phyloP scores from a whole-genome alignment of 2,329 filamentous ascomycete species.

The Aschersonia sp. region DNA sequence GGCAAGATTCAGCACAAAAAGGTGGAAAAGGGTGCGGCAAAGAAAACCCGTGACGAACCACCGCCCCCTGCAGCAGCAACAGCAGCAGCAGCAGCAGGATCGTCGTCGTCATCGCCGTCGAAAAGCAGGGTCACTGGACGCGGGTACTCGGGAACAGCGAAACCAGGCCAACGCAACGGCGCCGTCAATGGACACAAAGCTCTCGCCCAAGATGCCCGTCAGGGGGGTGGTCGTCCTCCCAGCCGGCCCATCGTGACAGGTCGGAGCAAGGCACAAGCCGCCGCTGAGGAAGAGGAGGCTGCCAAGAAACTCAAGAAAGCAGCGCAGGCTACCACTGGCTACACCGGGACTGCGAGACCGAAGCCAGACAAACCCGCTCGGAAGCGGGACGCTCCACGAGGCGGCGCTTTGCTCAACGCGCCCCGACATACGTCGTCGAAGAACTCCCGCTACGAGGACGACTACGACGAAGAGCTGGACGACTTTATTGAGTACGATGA shows the following conservation, averaged over 20 bases:
- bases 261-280: slow-evolving; percentile 7
- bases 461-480: slow-evolving; percentile 49
- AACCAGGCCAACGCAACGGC: slow-evolving; percentile 13
- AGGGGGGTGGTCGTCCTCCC: background rate
- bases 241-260: slow-evolving; percentile 1
- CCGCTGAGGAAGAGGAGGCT: slow-evolving; percentile 18
- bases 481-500: slow-evolving; percentile 49
- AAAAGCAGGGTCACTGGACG: slow-evolving; percentile 6
- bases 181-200: slow-evolving; percentile 6
- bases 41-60: slow-evolving; percentile 32
- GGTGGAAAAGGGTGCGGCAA: slow-evolving; percentile 46
- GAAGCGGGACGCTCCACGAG: slow-evolving; percentile 20
- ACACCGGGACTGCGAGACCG: slow-evolving; percentile 50
- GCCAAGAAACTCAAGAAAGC: slow-evolving; percentile 50
- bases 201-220: slow-evolving; percentile 1
- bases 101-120: background rate
- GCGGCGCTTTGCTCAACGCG: slow-evolving; percentile 25
- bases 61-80: slow-evolving; percentile 7
- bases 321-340: slow-evolving; percentile 47
- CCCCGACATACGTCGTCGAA: slow-evolving; percentile 15
- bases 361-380: slow-evolving; percentile 22
- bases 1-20: slow-evolving; percentile 65
- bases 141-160: slow-evolving; percentile 18
- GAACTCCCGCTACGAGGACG: slow-evolving; percentile 32
- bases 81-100: background rate